Evolutionary conservation across 108 stramenopile species (phyloP).

Genomic region (Stephanodiscus triporus): DNA sequence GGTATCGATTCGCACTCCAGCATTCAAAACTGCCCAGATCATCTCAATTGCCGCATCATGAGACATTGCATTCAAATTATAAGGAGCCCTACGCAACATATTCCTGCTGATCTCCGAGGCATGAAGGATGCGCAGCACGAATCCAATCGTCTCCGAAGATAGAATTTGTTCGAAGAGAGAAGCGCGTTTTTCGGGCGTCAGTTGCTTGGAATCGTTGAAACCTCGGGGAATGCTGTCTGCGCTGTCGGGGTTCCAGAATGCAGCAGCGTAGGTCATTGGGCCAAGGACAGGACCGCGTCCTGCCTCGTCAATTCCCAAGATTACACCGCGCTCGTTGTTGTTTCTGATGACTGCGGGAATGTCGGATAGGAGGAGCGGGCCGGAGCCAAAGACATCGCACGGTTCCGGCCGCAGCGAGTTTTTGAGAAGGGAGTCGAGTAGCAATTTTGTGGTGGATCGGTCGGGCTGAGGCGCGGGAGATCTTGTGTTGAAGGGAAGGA

Average conservation of each 20-base stretch:
- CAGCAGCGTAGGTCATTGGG: slow-evolving; percentile 86
- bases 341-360: slow-evolving; percentile 49
- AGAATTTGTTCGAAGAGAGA: slow-evolving; percentile 58
- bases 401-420: slow-evolving; percentile 34
- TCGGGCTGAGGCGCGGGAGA: slow-evolving; percentile 34
- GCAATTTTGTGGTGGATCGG: slow-evolving; percentile 33
- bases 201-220: slow-evolving; percentile 88
- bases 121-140: slow-evolving; percentile 68
- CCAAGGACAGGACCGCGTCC: slow-evolving; percentile 89
- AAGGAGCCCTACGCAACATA: slow-evolving; percentile 78
- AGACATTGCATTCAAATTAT: slow-evolving; percentile 87
- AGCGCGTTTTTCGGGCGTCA: slow-evolving; percentile 70
- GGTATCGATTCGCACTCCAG: slow-evolving; percentile 66
- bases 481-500: slow-evolving; percentile 24
- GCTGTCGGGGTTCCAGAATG: slow-evolving; percentile 72
- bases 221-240: slow-evolving; percentile 52
- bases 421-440: slow-evolving; percentile 34
- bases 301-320: slow-evolving; percentile 78
- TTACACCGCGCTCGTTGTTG: slow-evolving; percentile 32
- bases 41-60: slow-evolving; percentile 83
- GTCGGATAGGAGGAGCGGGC: slow-evolving; percentile 73
- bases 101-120: slow-evolving; percentile 83
- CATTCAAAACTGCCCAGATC: slow-evolving; percentile 70
- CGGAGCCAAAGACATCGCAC: slow-evolving; percentile 62
- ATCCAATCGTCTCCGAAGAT: slow-evolving; percentile 65